Evolutionary conservation across 768 basidiomycete genomes (phyloP), one percentile per base, ranked within the genome.

Genomic region (Pulveroboletus sp.): DNA sequence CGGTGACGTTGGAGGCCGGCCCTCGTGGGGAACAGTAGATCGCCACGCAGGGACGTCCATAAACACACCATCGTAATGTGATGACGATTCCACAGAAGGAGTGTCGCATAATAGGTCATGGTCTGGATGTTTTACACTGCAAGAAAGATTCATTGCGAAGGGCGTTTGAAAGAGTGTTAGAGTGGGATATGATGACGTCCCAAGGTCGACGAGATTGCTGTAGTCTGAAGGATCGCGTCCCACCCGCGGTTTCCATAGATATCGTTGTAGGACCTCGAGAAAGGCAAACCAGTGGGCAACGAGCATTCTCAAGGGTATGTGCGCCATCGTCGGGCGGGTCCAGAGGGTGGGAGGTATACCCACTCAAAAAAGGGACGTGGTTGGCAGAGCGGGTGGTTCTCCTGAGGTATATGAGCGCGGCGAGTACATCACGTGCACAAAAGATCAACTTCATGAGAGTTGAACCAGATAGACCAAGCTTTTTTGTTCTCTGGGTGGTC

Each of bases 241-340:
- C 14, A 18, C 13, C 10, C 0, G 47, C 10, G 52, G 49, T 38
- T 41, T 37, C 49, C 31, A 44, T 21, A 61, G 36, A 30, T 56
- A 33, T 5, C 21, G 48, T 41, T 50, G 60, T 6, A 61, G 6
- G 36, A n/a, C 32, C 36, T 39, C 38, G n/a, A 61, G 37, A 26
- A 62, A 41, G 27, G 54, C 14, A 30, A 58, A 24, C 43, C 53
- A 61, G 33, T 60, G 53, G 8, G 27, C 53, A 24, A 58, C 18
- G 14, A 60, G 53, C 27, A 46, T 4, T 33, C 27, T 39, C 38
- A 48, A n/a, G 6, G 43, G 41, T 17, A 62, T 26, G 5, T 18
- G 35, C 32, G 38, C 40, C 50, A 55, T 49, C 11, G 32, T 8
- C 31, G 8, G 21, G 21, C 21, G 21, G 21, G 21, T 21, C 4